phyloP scores from a whole-genome alignment of 2,329 filamentous ascomycete species.

The Emergomyces pasteurianus region DNA sequence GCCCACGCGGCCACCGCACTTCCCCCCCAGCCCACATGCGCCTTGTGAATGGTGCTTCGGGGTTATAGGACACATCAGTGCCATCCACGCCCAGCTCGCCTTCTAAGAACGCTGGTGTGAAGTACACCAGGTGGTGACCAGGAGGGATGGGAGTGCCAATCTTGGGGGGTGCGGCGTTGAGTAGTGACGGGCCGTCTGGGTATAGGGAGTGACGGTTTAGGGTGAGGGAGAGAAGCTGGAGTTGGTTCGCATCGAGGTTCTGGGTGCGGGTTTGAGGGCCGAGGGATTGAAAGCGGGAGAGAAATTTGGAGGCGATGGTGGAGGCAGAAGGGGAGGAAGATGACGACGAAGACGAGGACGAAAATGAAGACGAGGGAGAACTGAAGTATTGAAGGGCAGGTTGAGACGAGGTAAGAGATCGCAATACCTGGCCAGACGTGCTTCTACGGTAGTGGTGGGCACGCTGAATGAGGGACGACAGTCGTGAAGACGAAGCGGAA shows the following conservation, averaged over 20 bases:
- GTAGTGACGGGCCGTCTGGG: constrained; percentile 18
- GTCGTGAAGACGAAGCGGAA: neutral
- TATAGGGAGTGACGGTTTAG: constrained; percentile 40
- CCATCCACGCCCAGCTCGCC: constrained; percentile 46
- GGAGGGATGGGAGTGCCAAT: constrained; percentile 42
- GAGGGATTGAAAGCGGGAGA: constrained; percentile 30
- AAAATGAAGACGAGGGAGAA: neutral
- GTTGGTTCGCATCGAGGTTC: constrained; percentile 49
- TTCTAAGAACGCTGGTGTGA: constrained; percentile 47
- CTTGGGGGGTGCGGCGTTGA: constrained; percentile 22
- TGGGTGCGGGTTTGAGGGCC: constrained; percentile 38
- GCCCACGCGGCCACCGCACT: constrained; percentile 39
- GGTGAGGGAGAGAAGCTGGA: constrained; percentile 50
- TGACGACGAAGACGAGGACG: neutral
- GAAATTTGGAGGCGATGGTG: constrained; percentile 29
- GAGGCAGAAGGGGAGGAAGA: constrained; percentile 15
- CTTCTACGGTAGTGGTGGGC: neutral
- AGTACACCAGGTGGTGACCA: constrained; percentile 53
- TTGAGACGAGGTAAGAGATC: neutral
- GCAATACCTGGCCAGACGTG: neutral
- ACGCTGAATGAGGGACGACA: neutral
- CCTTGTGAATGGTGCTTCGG: constrained; percentile 47
- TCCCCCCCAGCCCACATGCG: constrained; percentile 58
- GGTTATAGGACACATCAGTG: constrained; percentile 49
- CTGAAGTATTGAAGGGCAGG: neutral